Evolutionary conservation across 805 yeast genomes (phyloP), one percentile per base, ranked within the genome.

Genomic region (Tetrapisispora namnaoensis): DNA sequence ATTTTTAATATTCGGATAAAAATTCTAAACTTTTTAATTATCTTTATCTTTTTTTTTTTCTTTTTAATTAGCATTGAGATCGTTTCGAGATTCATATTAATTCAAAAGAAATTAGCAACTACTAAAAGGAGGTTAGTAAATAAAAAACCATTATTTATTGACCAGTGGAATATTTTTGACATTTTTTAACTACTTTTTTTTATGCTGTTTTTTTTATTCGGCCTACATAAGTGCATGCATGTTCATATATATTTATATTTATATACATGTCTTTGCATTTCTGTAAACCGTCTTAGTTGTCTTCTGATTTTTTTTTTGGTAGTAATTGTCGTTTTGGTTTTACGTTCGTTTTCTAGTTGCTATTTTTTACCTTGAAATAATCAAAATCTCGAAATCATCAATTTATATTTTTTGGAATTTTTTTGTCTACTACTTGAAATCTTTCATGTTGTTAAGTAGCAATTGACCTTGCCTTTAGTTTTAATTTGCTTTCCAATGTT

Each of bases 221-320:
- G 28, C 20, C 18, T 42, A 30, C 18, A 30, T 30, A 8, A 14
- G 2, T 30, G 37, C 18, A 16, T 41, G 16, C 17, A 7, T 30
- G 17, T 10, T 42, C 18, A 18, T 41, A 6, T 13, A 6, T 2
- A 32, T 32, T 8, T 32, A 10, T 10, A 32, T 13, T 32, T 24
- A 24, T 14, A 32, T 32, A 24, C 35, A 32, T 32, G 35, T 14
- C 4, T 32, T 14, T 32, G 11, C 35, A 10, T 32, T 32, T 10
- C 6, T 28, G 18, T 28, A 18, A 18, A 22, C 28, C n/a, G 16
- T 20, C n/a, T 17, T n/a, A 9, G 44, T 42, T 42, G 44, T 42
- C 37, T 42, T 42, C 20, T 18, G 44, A 42, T 30, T 42, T 42
- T 42, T n/a, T 42, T 22, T 42, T 42, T 42, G 27, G 18, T 42